These are phyloP conservation scores for Ogataea glucozyma DNA, from an alignment of 805 yeast genomes.

Conservation along the genomic window DNA sequence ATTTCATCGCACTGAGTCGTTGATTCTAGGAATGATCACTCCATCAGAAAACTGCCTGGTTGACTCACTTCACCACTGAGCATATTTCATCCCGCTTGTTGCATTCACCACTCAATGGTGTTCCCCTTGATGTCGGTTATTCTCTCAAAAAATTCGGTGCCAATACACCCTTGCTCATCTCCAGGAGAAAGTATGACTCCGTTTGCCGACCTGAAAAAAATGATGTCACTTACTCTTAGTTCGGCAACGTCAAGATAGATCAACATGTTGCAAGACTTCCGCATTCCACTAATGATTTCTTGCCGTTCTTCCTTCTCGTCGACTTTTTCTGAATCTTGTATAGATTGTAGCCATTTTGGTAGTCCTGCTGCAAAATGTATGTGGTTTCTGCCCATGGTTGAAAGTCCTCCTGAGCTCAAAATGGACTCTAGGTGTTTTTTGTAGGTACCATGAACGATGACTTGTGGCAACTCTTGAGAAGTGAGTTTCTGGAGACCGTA, in stretches of 20 bases:
- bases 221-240: slow-evolving; percentile 45
- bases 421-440: slow-evolving; percentile 48
- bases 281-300: slow-evolving; percentile 70
- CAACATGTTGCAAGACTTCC: slow-evolving; percentile 55
- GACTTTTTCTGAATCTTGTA: not conserved
- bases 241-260: slow-evolving; percentile 61
- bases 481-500: slow-evolving; percentile 30
- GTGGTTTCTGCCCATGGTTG: slow-evolving; percentile 75
- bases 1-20: too few species aligned
- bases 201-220: slow-evolving; percentile 65
- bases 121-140: slow-evolving; percentile 28
- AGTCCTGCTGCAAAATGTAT: slow-evolving; percentile 77
- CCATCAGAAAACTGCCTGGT: too few species aligned
- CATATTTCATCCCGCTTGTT: too few species aligned
- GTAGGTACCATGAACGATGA: slow-evolving; percentile 82
- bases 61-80: too few species aligned
- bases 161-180: slow-evolving; percentile 52
- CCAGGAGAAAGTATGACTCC: slow-evolving; percentile 75
- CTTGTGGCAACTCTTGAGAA: slow-evolving; percentile 45
- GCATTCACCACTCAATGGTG: slow-evolving; percentile 5
- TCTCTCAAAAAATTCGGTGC: slow-evolving; percentile 42
- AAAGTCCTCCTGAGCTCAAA: slow-evolving; percentile 54
- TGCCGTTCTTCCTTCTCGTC: slow-evolving; percentile 1
- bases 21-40: too few species aligned
- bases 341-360: slow-evolving; percentile 37